phyloP scores from a whole-genome alignment of 177 flowering plant species.

The Vitis hybrid region DNA sequence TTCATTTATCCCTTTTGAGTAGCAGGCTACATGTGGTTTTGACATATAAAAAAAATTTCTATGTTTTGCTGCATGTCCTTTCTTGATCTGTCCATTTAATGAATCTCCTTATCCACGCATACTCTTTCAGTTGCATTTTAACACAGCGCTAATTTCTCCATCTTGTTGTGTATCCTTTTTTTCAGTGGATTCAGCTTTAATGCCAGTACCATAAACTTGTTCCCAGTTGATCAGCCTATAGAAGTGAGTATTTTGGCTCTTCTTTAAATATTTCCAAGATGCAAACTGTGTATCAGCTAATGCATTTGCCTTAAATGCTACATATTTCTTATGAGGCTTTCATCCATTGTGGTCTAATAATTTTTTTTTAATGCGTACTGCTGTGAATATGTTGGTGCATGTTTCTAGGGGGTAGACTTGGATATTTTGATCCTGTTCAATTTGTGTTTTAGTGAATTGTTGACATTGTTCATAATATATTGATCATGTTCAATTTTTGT shows the following conservation, averaged over 20 bases:
- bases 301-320: not conserved
- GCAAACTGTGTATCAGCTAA: not conserved
- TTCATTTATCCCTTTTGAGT: not conserved
- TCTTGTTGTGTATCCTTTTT: not conserved
- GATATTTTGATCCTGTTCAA: too few species aligned
- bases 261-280: not conserved
- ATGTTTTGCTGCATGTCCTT: too few species aligned
- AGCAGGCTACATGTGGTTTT: not conserved
- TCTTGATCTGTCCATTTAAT: too few species aligned
- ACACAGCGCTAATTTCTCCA: not conserved
- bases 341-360: not conserved
- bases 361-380: not conserved
- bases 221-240: slow-evolving; percentile 45
- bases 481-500: too few species aligned
- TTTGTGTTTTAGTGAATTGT: too few species aligned
- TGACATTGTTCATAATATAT: too few species aligned
- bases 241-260: slow-evolving; percentile 49
- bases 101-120: too few species aligned
- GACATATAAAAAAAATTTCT: too few species aligned
- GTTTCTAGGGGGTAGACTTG: too few species aligned
- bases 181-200: slow-evolving; percentile 63
- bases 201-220: slow-evolving; percentile 57
- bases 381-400: too few species aligned
- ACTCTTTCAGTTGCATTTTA: not conserved
- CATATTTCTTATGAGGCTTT: not conserved